Base-by-base conservation (phyloP, 371 early-diverging fungal species). In the Mortierella sp. region DNA sequence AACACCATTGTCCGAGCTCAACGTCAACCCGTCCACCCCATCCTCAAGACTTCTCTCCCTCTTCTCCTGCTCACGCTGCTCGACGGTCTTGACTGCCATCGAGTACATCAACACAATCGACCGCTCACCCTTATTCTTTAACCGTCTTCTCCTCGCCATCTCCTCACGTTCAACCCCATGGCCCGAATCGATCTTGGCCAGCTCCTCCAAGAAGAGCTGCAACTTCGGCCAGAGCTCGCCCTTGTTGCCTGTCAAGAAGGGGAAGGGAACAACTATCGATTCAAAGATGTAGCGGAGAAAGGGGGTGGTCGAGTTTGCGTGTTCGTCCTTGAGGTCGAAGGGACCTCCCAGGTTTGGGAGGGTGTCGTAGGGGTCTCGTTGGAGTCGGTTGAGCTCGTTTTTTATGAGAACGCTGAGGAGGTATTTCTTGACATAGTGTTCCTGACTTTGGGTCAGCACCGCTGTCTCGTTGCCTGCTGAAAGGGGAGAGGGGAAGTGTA, bases 341-440 rank as follows among this genome's bases (percentile, higher is more conserved):
- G 86, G 86, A 3, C 86, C 86, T 9, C 86, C 86, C 11, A 86
- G 80, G 64, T 82, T 81, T 14, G 86, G 86, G 26, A 86, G 71
- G 2, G 82, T 82, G 11, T 81, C 71, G 73, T 79, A 75, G 13
- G 86, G 86, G n/a, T 79, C 67, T 28, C 72, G 70, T 57, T 79
- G 80, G n/a, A 86, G 80, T 34, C 40, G 73, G 61, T 76, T 72
- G 48, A 86, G 71, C n/a, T 86, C 86, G 24, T 43, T 75, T 14
- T 86, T 79, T 70, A 86, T 86, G 48, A 82, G 82, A 10, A 50
- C 71, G 13, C 82, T 70, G 13, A 86, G 69, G 46, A 86, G 86
- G 48, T 86, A 82, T 46, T 86, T 86, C 71, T 86, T 86, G 53
- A 86, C 80, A 26, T 86, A 86, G 71, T 86, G 86, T 24, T 86